Evolutionary conservation across 1,284 basidiomycete genomes (phyloP), one percentile per base, ranked within the genome.

Genomic region (Trametes pubescens): DNA sequence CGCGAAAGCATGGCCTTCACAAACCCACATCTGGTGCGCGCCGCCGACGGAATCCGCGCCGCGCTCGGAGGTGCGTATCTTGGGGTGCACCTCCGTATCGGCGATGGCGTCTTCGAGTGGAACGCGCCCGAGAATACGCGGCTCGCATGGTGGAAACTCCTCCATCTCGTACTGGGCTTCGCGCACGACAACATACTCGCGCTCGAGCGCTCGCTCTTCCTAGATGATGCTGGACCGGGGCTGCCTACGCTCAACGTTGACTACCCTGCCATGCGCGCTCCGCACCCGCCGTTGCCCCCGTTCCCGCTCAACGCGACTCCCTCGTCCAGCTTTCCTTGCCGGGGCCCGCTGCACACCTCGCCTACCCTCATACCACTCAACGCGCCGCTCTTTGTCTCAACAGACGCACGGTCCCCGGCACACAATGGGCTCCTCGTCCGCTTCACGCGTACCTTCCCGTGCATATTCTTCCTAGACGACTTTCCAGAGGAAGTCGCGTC

Each of bases 361-460:
- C 66, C 71, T 3, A 65, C 70, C 4, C 78, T 86, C 26, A 63
- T 69, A 18, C 70, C 71, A 4, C 80, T 92, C 57, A 91, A 90
- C 66, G 78, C 77, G 13, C 90, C 89, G 0, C 71, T 94, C 24
- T 94, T 86, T 76, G 81, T 94, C 62, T 86, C 92, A 4, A 93
- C 91, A 2, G 91, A 93, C 72, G 80, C 84, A 11, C 69, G 76
- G 16, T 77, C 81, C 47, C 84, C 87, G 1, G 71, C 72, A 2
- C 66, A 72, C 0, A 78, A 90, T 70, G 78, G 82, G 0, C 66
- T 81, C 9, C 79, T 93, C 13, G 72, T 69, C 1, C 73, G 80
- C 1, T 84, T 93, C 70, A 76, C 80, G 34, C 75, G 69, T 32
- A 82, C 85, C 3, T 93, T 94, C 73, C 91, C 91, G 2, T 94